Base-by-base conservation (phyloP, 2,329 filamentous ascomycete species). In the Tolypocladium sp. region DNA sequence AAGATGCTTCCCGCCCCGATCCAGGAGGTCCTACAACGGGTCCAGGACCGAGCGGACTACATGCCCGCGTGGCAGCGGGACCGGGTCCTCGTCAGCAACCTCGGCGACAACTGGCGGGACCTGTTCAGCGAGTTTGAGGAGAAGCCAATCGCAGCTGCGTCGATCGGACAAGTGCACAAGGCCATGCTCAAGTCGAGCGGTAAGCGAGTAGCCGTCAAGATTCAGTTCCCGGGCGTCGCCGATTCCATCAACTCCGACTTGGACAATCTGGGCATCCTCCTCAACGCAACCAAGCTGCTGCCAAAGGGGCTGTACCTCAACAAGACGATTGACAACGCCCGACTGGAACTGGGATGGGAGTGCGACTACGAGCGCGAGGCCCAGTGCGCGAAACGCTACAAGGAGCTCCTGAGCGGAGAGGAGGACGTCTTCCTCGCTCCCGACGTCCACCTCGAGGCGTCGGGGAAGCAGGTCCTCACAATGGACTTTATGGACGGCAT, bases 221-320 rank as follows among this genome's bases (percentile, higher is more conserved):
- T 99, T 12, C 94, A 99, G 73, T 99, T 99, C 67, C 94, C 94
- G 0, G 95, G 95, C 17, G 94, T 99, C 1, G 91, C 93, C 22
- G 88, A 91, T 72, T 97, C 92, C 4, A 99, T 99, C 71, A 92
- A 96, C 73, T 97, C 93, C 1, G 94, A 99, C 68, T 82, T 99
- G 1, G 95, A 91, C 74, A 99, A 99, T 68, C 82, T 99, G 38
- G 91, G 89, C 10, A 83, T 99, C 59, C 86, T 99, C 2, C 84
- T 99, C 15, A 94, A 91, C 7, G 94, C 94, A 33, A 96, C 92
- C 6, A 87, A 90, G 59, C 83, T 99, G 33, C 81, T 99, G 0
- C 95, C 94, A 1, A 92, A 90, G 69, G 94, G 94, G 0, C 80
- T 99, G 0, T 99, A 94, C 69, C 86, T 99, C 9, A 90, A 99